These are phyloP conservation scores for Lasiodiplodia sp. DNA, from an alignment of 2,329 filamentous ascomycete species.

Conservation along the genomic window DNA sequence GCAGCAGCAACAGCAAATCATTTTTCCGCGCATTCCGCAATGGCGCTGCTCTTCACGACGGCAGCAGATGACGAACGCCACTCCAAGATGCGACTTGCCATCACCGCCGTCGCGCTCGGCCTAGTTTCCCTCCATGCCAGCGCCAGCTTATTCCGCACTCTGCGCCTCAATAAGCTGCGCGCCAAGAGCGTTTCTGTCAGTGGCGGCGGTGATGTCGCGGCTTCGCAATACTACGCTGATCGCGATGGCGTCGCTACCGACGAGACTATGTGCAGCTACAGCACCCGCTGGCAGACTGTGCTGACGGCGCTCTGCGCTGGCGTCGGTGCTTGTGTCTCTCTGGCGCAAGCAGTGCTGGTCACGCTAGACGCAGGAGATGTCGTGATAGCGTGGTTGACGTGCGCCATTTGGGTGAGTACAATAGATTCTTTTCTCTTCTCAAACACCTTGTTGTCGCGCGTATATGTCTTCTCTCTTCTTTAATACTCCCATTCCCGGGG, in stretches of 20 bases:
- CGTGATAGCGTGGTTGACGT: conserved; percentile 7
- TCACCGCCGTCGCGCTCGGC: conserved; percentile 6
- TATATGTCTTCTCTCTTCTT: neutral
- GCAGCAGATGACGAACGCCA: too few species aligned
- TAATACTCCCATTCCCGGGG: neutral
- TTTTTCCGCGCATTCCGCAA: neutral
- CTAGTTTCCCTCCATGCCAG: conserved; percentile 16
- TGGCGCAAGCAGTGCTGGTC: neutral
- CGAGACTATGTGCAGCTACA: conserved; percentile 16
- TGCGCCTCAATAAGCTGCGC: conserved; percentile 17
- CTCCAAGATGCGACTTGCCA: neutral
- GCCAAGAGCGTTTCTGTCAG: neutral
- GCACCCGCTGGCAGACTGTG: conserved; percentile 14
- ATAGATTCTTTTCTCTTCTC: neutral
- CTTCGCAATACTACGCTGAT: conserved; percentile 9
- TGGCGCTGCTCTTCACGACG: neutral
- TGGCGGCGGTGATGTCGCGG: neutral
- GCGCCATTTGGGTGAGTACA: conserved; percentile 18
- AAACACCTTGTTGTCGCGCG: neutral
- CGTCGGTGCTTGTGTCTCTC: neutral
- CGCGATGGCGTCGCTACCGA: conserved; percentile 20
- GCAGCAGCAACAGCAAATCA: neutral
- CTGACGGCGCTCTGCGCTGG: neutral
- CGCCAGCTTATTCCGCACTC: conserved; percentile 18
- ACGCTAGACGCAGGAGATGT: neutral